phyloP scores from a whole-genome alignment of 805 yeast species.

The Myxozyma kluyveri region DNA sequence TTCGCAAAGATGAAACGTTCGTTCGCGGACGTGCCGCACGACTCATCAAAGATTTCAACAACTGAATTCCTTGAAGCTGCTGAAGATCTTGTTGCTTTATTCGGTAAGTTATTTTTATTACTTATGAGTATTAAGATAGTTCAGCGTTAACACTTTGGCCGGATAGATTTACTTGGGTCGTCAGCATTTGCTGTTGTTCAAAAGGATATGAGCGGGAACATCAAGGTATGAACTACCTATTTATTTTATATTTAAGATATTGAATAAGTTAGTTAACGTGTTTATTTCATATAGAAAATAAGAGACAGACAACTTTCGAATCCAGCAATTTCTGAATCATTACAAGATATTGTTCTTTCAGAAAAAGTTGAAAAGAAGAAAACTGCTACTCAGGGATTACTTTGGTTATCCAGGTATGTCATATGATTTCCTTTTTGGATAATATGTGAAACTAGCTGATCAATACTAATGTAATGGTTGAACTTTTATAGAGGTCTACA shows the following conservation, averaged over 20 bases:
- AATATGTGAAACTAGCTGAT: not conserved
- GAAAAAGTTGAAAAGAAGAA: slow-evolving; percentile 63
- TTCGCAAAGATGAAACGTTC: slow-evolving; percentile 75
- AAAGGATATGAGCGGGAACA: slow-evolving; percentile 84
- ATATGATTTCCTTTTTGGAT: not conserved
- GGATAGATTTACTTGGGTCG: slow-evolving; percentile 66
- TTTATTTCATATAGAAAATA: slow-evolving; percentile 46
- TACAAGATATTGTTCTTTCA: slow-evolving; percentile 71
- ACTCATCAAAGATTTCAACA: slow-evolving; percentile 64
- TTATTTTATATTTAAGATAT: not conserved
- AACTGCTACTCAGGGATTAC: slow-evolving; percentile 85
- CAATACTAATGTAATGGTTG: not conserved
- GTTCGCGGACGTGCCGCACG: slow-evolving; percentile 70
- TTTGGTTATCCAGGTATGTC: slow-evolving; percentile 63
- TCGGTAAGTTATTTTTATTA: slow-evolving; percentile 46
- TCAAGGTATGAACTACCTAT: slow-evolving; percentile 40
- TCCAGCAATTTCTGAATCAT: slow-evolving; percentile 62
- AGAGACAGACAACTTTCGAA: slow-evolving; percentile 61
- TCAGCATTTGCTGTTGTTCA: slow-evolving; percentile 83
- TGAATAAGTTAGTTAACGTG: not conserved
- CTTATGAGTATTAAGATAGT: not conserved
- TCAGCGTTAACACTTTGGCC: not conserved
- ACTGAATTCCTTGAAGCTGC: slow-evolving; percentile 77
- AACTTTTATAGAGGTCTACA: slow-evolving; percentile 63
- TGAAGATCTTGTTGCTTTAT: slow-evolving; percentile 76